phyloP scores from a whole-genome alignment of 2,329 filamentous ascomycete genomes.

The Talaromyces sp. region DNA sequence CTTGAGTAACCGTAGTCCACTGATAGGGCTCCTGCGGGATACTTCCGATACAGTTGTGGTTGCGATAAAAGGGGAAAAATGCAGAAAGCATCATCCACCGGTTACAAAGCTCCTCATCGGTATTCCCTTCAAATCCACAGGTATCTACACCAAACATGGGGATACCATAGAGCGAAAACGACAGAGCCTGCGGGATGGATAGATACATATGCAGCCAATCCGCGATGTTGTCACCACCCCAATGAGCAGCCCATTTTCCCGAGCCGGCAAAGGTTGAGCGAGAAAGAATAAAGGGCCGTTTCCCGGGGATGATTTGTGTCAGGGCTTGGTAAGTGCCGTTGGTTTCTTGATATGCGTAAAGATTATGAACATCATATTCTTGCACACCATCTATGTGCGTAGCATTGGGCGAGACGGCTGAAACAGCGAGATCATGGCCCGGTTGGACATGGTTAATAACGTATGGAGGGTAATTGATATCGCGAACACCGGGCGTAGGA shows the following conservation, averaged over 20 bases:
- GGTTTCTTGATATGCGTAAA: conserved; percentile 71
- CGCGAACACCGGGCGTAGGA: conserved; percentile 59
- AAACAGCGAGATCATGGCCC: conserved; percentile 63
- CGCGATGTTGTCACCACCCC: conserved; percentile 72
- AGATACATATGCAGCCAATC: conserved; percentile 70
- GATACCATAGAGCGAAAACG: conserved; percentile 69
- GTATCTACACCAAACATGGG: conserved; percentile 72
- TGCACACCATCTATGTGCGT: conserved; percentile 67
- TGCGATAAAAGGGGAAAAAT: conserved; percentile 75
- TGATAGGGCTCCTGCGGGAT: conserved; percentile 66
- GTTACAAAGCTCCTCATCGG: conserved; percentile 65
- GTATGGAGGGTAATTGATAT: conserved; percentile 72
- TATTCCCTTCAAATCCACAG: conserved; percentile 66
- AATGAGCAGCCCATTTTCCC: conserved; percentile 73
- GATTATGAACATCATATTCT: conserved; percentile 81
- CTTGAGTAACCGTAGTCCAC: conserved; percentile 63
- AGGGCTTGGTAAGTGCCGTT: conserved; percentile 73
- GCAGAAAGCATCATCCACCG: conserved; percentile 70
- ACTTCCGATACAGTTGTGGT: conserved; percentile 64
- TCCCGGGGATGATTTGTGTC: conserved; percentile 57
- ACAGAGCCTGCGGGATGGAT: conserved; percentile 72
- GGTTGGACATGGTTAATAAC: conserved; percentile 65
- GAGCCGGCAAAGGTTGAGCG: conserved; percentile 78
- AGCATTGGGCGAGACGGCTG: conserved; percentile 71
- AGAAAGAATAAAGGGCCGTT: conserved; percentile 79